Base-by-base conservation (phyloP, 1,284 basidiomycete species). In the Ganoderma leucocontextum region DNA sequence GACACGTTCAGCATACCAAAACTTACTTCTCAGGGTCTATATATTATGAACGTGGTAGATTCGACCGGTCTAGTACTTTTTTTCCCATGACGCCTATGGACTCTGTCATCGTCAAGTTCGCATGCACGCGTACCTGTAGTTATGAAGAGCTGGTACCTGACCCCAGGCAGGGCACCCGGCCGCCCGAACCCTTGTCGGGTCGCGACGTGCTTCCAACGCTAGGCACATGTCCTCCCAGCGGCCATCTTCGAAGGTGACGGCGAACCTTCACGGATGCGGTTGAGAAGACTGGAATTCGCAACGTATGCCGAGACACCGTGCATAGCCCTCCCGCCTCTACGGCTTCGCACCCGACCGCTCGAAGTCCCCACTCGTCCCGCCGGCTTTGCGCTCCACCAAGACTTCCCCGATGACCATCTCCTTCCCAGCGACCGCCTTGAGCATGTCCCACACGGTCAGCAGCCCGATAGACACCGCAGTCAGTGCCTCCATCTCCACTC, bases 401-500 rank as follows among this genome's bases (percentile, higher is more conserved):
- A 96, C 86, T 35, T 89, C 87, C 39, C 85, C 81, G 65, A 94
- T 93, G 65, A 86, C 82, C 95, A 96, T 97, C 66, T 94, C 91
- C 77, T 87, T 87, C 22, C 95, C 95, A 4, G 91, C 93, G 1
- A 96, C 91, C 7, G 93, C 93, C 80, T 97, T 96, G 55, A 95
- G 84, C 95, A 96, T 96, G 77, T 96, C 95, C 95, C 95, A 96
- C 25, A 96, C 88, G 0, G 94, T 95, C 70, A 96, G 81, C 53
- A 94, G 84, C 4, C 91, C 91, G n/a, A 92, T 84, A 5, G 89
- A 91, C 15, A 94, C 94, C 25, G 91, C 92, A 29, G 92, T 95
- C 67, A 97, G 78, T n/a, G 95, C 95, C 81, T 97, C 95, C 95
- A 97, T 97, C 83, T 97, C 95, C 33, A 96, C 95, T 0, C 95